Percentiles rank a stretch among this genome's conserved stretches.
Evolutionary conservation across 345 rosid species (phyloP).

Genomic region (Abelmoschus esculentus): DNA sequence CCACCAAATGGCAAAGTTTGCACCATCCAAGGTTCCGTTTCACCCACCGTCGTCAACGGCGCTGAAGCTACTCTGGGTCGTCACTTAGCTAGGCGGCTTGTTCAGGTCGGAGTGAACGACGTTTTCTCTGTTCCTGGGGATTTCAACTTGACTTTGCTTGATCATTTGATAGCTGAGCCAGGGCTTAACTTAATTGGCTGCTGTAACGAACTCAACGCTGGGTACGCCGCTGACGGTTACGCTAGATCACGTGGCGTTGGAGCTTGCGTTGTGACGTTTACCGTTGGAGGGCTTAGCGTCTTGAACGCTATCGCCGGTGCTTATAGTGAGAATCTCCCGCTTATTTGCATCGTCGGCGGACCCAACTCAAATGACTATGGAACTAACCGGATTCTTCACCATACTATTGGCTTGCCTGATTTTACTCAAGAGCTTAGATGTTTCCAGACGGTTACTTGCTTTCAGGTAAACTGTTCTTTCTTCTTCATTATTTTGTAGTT

Average conservation of each 20-base stretch:
- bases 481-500: not conserved
- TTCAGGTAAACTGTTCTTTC: constrained; percentile 32
- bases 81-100: constrained; percentile 65
- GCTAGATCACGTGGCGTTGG: constrained; percentile 65
- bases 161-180: constrained; percentile 67
- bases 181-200: constrained; percentile 55
- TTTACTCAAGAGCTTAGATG: constrained; percentile 65
- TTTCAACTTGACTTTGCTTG: constrained; percentile 72
- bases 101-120: constrained; percentile 42
- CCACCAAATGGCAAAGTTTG: constrained; percentile 33
- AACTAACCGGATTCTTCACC: constrained; percentile 68
- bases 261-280: constrained; percentile 72
- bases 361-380: constrained; percentile 84
- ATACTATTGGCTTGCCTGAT: constrained; percentile 69
- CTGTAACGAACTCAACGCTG: constrained; percentile 82
- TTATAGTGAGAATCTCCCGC: constrained; percentile 69
- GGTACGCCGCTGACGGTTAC: constrained; percentile 77
- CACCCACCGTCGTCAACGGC: constrained; percentile 20
- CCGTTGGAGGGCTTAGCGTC: constrained; percentile 74
- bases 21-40: constrained; percentile 24
- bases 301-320: constrained; percentile 87
- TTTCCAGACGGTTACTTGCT: constrained; percentile 66
- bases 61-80: constrained; percentile 49
- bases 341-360: constrained; percentile 78
- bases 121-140: constrained; percentile 73